These are phyloP conservation scores for Naganishia cerealis DNA, from an alignment of 1,284 basidiomycete species.

Conservation along the genomic window DNA sequence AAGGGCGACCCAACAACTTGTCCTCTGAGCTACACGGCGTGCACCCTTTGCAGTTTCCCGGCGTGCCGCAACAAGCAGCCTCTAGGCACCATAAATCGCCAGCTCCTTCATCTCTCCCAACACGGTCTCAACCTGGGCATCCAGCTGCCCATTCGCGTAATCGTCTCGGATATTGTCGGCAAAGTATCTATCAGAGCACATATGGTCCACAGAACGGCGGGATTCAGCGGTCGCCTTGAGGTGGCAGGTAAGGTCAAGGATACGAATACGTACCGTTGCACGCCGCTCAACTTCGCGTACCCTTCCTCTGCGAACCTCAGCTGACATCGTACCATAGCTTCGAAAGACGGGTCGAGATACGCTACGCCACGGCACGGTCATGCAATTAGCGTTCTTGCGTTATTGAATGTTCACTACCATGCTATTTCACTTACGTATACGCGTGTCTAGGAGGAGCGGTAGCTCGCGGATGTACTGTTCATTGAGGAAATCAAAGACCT, in stretches of 20 bases:
- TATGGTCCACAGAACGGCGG: neutral
- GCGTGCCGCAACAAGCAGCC: neutral
- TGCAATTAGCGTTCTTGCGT: neutral
- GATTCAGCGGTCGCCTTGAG: neutral
- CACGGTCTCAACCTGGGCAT: constrained; percentile 91
- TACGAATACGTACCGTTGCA: constrained; percentile 68
- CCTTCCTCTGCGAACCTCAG: constrained; percentile 95
- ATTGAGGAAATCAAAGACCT: constrained; percentile 90
- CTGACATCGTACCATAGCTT: constrained; percentile 98
- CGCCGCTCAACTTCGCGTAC: constrained; percentile 94
- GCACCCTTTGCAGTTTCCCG: neutral
- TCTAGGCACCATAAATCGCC: constrained; percentile 70
- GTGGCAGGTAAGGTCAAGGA: neutral
- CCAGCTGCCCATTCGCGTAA: constrained; percentile 93
- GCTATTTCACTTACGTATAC: constrained; percentile 64
- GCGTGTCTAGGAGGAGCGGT: constrained; percentile 87
- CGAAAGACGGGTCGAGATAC: constrained; percentile 97
- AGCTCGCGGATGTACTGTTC: constrained; percentile 87
- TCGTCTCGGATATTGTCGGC: constrained; percentile 86
- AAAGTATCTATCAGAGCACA: constrained; percentile 67
- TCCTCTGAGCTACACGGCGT: neutral
- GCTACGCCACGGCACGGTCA: constrained; percentile 37
- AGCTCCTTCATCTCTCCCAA: constrained; percentile 95
- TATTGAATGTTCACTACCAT: neutral
- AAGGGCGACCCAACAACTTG: neutral